Conservation (phyloP, 495 filamentous ascomycete species). For the Tirmania nivea region DNA sequence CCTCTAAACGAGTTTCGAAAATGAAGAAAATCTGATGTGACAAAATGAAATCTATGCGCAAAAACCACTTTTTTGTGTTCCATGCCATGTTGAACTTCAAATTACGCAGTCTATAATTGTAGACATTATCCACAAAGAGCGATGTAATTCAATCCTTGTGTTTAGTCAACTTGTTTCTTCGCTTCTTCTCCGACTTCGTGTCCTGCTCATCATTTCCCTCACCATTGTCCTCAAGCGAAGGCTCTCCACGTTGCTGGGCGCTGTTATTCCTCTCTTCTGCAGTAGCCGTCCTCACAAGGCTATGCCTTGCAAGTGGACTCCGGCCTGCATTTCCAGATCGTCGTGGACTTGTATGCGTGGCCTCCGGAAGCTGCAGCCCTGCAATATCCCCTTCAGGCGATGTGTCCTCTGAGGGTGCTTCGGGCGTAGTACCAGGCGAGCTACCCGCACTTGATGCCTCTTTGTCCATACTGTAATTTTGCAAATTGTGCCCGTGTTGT, state of each 20-base stretch:
- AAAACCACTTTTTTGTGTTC: neutral
- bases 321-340: constrained; percentile 10
- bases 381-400: constrained; percentile 3
- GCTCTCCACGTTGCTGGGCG: neutral
- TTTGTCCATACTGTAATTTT: constrained; percentile 11
- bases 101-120: no score
- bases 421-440: constrained; percentile 6
- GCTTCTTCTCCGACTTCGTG: neutral
- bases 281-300: constrained; percentile 16
- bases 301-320: constrained; percentile 16
- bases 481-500: constrained; percentile 8
- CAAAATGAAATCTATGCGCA: neutral
- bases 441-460: constrained; percentile 11
- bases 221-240: neutral
- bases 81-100: no score
- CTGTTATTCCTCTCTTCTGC: constrained; percentile 6
- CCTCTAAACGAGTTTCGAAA: neutral
- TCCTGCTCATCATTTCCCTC: neutral
- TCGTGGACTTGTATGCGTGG: constrained; percentile 8
- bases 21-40: neutral
- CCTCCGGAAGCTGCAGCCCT: constrained; percentile 13
- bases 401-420: neutral
- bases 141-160: no score
- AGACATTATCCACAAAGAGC: no score
- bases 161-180: neutral